Base-by-base conservation (phyloP, 2,329 filamentous ascomycete species). In the Fusarium ambrosium region DNA sequence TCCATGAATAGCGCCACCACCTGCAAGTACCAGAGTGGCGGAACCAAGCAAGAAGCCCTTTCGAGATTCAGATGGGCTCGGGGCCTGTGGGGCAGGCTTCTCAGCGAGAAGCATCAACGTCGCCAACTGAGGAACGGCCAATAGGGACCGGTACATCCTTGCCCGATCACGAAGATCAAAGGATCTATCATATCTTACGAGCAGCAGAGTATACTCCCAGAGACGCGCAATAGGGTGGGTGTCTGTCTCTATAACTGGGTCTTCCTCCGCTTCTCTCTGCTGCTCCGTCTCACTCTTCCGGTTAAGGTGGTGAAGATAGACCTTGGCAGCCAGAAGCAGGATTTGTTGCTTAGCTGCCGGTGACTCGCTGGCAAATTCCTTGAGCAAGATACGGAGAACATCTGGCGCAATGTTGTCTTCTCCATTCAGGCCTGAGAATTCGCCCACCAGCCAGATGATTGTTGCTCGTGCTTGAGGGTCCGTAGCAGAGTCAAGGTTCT, bases 361-460 rank as follows among this genome's bases (percentile, higher is more conserved):
- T 2, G 92, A 92, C 84, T 99, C 97, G 71, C 92, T 91, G 1
- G 92, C 87, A 80, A 98, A 99, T 20, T 92, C 93, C 81, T 95
- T 96, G 53, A 95, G 89, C 3, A 99, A 85, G 51, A 98, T 96
- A 9, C 97, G 91, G 37, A 98, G 86, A 8, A 98, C 95, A 79
- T 99, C 97, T 0, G 96, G 92, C 0, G 97, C 97, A 71, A 99
- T 96, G 78, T 97, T 97, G 80, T 97, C 92, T 69, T 95, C 92
- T 11, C 92, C 90, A 66, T 95, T 91, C 4, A 93, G 83, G 0
- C 95, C 94, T 0, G 96, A 91, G 78, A 97, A 98, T 82, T 99
- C 97, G 55, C 97, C 97, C 0, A 98, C 95, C 1, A 99, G 90
- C 97, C 97, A 99, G 77, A 99, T 93, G 73, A 99, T 98, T 60